phyloP scores from a whole-genome alignment of 129 eudicot genomes.

The Pittosporum tobira region DNA sequence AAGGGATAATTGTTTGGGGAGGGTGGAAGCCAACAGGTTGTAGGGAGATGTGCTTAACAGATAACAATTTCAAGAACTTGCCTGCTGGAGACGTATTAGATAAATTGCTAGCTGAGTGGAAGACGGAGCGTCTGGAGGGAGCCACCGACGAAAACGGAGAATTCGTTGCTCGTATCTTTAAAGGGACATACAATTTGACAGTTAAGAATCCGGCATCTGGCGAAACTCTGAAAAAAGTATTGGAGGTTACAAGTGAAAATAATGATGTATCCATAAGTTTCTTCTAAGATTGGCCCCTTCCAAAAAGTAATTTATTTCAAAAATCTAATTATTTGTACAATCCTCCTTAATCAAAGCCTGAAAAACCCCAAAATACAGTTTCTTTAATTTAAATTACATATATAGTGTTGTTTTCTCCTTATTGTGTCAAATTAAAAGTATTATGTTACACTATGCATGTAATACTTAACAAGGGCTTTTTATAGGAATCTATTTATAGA shows the following conservation, averaged over 20 bases:
- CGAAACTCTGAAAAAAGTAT: not conserved
- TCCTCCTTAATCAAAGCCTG: no score
- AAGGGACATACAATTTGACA: conserved; percentile 12
- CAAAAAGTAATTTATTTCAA: no score
- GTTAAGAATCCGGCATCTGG: conserved; percentile 7
- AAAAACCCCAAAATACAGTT: no score
- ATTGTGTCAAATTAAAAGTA: no score
- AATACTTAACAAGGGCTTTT: no score
- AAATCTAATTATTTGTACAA: no score
- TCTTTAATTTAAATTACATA: no score
- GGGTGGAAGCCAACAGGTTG: conserved; percentile 24
- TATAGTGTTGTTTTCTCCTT: no score
- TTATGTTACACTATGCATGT: no score
- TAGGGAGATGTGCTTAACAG: conserved; percentile 34
- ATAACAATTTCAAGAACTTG: conserved; percentile 27
- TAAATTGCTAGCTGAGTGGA: conserved; percentile 37
- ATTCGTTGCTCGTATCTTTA: conserved; percentile 1
- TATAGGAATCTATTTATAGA: no score
- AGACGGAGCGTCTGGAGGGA: conserved; percentile 12
- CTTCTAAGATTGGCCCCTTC: no score
- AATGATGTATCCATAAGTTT: conserved; percentile 1
- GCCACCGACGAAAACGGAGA: conserved; percentile 17
- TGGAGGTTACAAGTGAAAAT: conserved; percentile 9
- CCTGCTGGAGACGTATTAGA: conserved; percentile 42
- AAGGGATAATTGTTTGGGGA: conserved; percentile 46